Base-by-base conservation (phyloP, 257 asterid species). In the Nicotiana otophora region DNA sequence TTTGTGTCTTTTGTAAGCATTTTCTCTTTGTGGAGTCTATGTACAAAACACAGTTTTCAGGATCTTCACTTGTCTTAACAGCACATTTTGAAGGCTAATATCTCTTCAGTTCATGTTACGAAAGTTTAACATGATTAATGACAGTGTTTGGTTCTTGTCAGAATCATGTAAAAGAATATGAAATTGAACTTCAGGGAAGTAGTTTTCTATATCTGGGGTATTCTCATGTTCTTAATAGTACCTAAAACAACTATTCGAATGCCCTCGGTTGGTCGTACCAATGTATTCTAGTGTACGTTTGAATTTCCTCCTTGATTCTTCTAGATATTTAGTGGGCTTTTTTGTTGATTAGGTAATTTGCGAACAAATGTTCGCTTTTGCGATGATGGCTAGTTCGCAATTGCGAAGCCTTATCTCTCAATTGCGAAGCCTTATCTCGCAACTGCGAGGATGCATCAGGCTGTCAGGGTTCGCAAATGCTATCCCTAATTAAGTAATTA, bases 41-140 rank as follows among this genome's bases (percentile, higher is more conserved):
- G 81, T 85, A 82, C 85, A 84, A 79, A 70, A 70, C 72, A 78
- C 33, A 20, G 78, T 39, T 30, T 78, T 19, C 82, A 28, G 85
- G 83, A 61, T 74, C 69, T 83, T 77, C 33, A 42, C 79, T 72
- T 55, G 10, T 74, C 48, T 84, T 80, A 23, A 66, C n/a, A 53
- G 83, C 53, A 58, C 64, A 66, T 69, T 79, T 60, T 79, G 72
- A 62, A 81, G 67, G 76, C 54, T 69, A 30, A 5, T 48, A 48
- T 12, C 17, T 62, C 46, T 70, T 82, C 75, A 79, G 19, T 53
- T 33, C 42, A 53, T 70, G 26, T 23, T 23, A 23, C 26, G 26
- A 23, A 23, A 23, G 26, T 23, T 46, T 0, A 70, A 6, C 36
- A 70, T 70, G 60, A 20, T 5, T 70, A 70, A 2, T 70, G 78